Evolutionary conservation across 2,329 filamentous ascomycete species (phyloP), one percentile per base, ranked within the genome.

Genomic region (Trichoderma atrobrunneum): DNA sequence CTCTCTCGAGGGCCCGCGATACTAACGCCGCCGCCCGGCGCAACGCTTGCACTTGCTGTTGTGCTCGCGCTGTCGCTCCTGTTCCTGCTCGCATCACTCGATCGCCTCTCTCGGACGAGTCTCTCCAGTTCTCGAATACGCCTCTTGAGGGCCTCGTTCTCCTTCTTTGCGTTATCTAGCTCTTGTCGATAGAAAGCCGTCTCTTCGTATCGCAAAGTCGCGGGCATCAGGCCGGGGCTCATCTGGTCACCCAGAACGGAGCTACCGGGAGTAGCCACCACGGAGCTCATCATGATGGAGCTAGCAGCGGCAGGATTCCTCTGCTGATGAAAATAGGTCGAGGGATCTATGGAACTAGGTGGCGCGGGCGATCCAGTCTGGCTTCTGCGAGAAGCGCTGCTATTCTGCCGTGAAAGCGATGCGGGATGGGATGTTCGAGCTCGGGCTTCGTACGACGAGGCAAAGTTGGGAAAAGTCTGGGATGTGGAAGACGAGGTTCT

Each of bases 51-150:
- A 71, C 87, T 89, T 2, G 86, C 83, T 0, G 84, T 84, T 7
- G 87, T 87, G 78, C 86, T 88, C 16, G 81, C 83, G 72, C 87
- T 89, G 73, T 86, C 87, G 72, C 86, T 88, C 70, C 87, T 78
- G 1, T 81, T 79, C 7, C 83, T 80, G 75, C 83, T 83, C 12
- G 81, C 81, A 64, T 87, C 86, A 75, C 85, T 85, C 48, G 83
- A 80, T 39, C 84, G 81, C 12, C 84, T 80, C 62, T 87, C 85
- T 7, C 85, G 82, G 8, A 91, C 81, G 74, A 84, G 80, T 48
- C 85, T 83, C 81, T 92, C 90, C 12, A 92, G 80, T 57, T 92
- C 90, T 60, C 88, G 85, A 72, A 92, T 87, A 16, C 87, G 85
- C 70, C 85, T 83, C 82, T 89, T 90, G 60, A 92, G 80, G 0